These are phyloP conservation scores for Xylaria venustula DNA, from an alignment of 495 filamentous ascomycete species.

Conservation along the genomic window DNA sequence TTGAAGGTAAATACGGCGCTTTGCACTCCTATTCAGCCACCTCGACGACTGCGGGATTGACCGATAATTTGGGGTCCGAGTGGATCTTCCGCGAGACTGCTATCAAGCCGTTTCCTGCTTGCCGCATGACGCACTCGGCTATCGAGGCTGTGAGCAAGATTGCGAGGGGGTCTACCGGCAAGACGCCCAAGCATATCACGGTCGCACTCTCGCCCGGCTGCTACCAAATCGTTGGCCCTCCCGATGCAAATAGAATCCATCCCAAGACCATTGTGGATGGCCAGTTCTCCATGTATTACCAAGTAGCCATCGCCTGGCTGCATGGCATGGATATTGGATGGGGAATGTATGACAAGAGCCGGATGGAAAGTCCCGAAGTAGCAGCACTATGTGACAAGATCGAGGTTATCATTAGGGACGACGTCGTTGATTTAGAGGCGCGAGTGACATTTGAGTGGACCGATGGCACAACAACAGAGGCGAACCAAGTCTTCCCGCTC, in stretches of 20 bases:
- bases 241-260: background rate
- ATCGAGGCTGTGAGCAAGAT: constrained; percentile 2
- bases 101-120: constrained; percentile 8
- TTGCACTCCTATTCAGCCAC: constrained; percentile 1
- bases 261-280: constrained; percentile 11
- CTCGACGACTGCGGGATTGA: background rate
- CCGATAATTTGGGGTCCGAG: constrained; percentile 2
- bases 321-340: constrained; percentile 6
- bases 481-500: constrained; percentile 1
- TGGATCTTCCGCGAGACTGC: constrained; percentile 13
- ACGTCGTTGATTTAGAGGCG: background rate
- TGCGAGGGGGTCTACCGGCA: background rate
- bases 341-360: constrained; percentile 1
- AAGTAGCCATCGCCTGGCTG: constrained; percentile 13
- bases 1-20: constrained; percentile 17
- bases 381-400: constrained; percentile 9
- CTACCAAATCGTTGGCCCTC: constrained; percentile 3
- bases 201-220: constrained; percentile 4
- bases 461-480: constrained; percentile 1
- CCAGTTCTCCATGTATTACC: constrained; percentile 15
- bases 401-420: background rate
- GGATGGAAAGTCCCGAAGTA: constrained; percentile 8
- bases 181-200: constrained; percentile 3
- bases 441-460: constrained; percentile 7
- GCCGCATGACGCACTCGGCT: constrained; percentile 10